Percentiles rank a stretch among this genome's conserved stretches.
phyloP scores from a whole-genome alignment of 2,329 filamentous ascomycete genomes.

The Diaporthe citri region DNA sequence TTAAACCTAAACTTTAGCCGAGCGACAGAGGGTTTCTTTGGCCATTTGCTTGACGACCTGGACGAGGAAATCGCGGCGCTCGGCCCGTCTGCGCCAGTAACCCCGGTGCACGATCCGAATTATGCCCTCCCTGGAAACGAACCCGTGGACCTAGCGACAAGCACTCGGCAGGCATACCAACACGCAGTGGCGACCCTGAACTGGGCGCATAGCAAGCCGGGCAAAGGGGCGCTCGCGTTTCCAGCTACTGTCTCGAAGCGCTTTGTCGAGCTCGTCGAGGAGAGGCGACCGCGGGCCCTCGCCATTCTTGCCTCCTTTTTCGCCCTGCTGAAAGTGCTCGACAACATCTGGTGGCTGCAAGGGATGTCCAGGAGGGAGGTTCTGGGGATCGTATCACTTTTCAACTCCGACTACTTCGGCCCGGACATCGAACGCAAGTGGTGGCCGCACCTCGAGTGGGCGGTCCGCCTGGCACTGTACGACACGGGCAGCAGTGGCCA shows the following conservation, averaged over 20 bases:
- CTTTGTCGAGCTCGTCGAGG: slow-evolving; percentile 71
- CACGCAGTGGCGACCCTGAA: slow-evolving; percentile 76
- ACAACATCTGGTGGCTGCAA: slow-evolving; percentile 77
- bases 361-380: slow-evolving; percentile 76
- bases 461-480: slow-evolving; percentile 69
- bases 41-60: slow-evolving; percentile 68
- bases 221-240: slow-evolving; percentile 71
- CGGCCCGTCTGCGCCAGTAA: slow-evolving; percentile 1
- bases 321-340: slow-evolving; percentile 72
- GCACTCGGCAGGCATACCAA: slow-evolving; percentile 68
- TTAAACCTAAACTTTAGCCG: slow-evolving; percentile 71
- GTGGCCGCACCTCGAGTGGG: slow-evolving; percentile 74
- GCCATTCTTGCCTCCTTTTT: slow-evolving; percentile 76
- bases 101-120: slow-evolving; percentile 16
- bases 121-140: slow-evolving; percentile 42
- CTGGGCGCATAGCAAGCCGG: slow-evolving; percentile 73
- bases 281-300: slow-evolving; percentile 71
- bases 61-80: slow-evolving; percentile 65
- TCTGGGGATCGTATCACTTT: slow-evolving; percentile 71
- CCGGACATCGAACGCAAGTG: slow-evolving; percentile 58
- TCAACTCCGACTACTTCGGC: slow-evolving; percentile 65
- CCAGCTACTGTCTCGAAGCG: slow-evolving; percentile 73
- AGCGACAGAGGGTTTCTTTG: slow-evolving; percentile 69
- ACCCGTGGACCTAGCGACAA: slow-evolving; percentile 43
- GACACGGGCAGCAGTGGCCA: slow-evolving; percentile 61